A percentile compares a stretch with the other conserved stretches of the same genome.
Evolutionary conservation across 2,329 filamentous ascomycete species (phyloP).

Genomic region (Cadophora gregata): DNA sequence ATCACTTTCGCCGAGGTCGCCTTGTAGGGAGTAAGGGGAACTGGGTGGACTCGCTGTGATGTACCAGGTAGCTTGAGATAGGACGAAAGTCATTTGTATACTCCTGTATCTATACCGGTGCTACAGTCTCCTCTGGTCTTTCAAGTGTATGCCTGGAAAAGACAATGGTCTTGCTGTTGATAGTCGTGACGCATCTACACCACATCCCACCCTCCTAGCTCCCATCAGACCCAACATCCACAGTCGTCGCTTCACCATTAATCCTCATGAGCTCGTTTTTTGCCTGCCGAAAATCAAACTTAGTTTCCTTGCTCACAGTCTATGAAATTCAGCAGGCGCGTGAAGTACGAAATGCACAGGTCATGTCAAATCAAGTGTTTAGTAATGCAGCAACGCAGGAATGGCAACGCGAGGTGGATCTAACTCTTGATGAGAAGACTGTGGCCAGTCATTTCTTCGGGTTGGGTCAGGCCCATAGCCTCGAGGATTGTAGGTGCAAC

Average conservation of each 20-base stretch:
- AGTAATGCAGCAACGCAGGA: conserved; percentile 12
- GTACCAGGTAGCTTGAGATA: conserved; percentile 15
- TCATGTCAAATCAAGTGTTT: not conserved
- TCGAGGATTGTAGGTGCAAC: conserved; percentile 94
- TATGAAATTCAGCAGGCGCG: conserved; percentile 11
- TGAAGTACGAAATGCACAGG: not conserved
- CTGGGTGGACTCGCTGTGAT: not conserved
- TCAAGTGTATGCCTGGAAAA: not conserved
- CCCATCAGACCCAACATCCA: conserved; percentile 3
- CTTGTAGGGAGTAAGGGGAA: not conserved
- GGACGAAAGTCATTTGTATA: conserved; percentile 23
- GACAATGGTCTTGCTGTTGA: conserved; percentile 1
- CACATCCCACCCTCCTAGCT: conserved; percentile 10
- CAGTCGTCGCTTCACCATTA: conserved; percentile 23
- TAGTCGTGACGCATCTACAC: not conserved
- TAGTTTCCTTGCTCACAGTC: conserved; percentile 27
- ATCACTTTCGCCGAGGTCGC: not conserved
- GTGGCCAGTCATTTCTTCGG: conserved; percentile 88
- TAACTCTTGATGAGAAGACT: conserved; percentile 79
- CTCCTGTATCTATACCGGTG: conserved; percentile 24
- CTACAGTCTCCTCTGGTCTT: conserved; percentile 6
- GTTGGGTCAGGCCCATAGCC: conserved; percentile 88
- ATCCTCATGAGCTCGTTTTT: conserved; percentile 43
- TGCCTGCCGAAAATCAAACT: conserved; percentile 37
- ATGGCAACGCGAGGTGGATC: conserved; percentile 32